Percentiles rank a stretch among this genome's conserved stretches.
These are phyloP conservation scores for Paraglomus occultum DNA, from an alignment of 192 early-diverging fungal genomes.

Conservation along the genomic window DNA sequence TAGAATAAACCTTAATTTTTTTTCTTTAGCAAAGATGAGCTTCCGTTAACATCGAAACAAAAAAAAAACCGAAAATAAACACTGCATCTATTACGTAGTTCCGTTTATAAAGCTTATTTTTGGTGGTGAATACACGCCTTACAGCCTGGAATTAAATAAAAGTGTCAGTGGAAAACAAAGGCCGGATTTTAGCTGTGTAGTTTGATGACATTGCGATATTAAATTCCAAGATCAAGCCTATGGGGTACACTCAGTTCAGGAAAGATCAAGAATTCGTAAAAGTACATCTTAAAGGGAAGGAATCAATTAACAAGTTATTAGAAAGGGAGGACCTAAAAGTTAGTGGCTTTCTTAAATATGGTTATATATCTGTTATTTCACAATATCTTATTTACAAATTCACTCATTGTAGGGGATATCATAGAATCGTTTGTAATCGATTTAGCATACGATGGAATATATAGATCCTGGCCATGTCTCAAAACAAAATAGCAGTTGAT, in stretches of 20 bases:
- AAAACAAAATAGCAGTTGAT: conserved; percentile 25
- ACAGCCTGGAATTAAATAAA: conserved; percentile 15
- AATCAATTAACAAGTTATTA: conserved; percentile 19
- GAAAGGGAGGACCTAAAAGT: conserved; percentile 17
- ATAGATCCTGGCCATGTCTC: conserved; percentile 20
- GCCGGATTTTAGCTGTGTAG: conserved; percentile 16
- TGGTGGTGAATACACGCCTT: conserved; percentile 16
- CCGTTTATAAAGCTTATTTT: conserved; percentile 26
- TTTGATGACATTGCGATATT: conserved; percentile 25
- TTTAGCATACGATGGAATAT: conserved; percentile 18
- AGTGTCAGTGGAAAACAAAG: conserved; percentile 9
- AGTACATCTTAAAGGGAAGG: conserved; percentile 23
- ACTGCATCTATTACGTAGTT: neutral
- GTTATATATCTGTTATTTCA: conserved; percentile 10
- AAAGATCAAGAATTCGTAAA: conserved; percentile 19
- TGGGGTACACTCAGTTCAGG: conserved; percentile 4
- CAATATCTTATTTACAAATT: conserved; percentile 18
- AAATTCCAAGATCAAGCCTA: conserved; percentile 28
- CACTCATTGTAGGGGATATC: too few relatives aligned
- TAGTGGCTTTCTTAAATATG: conserved; percentile 19
- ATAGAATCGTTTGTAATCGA: conserved; percentile 24
- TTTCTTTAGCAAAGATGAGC: conserved; percentile 15
- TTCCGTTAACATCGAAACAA: conserved; percentile 13
- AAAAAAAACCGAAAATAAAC: conserved; percentile 5
- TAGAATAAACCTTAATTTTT: conserved; percentile 20